phyloP scores from a whole-genome alignment of 1,139 yeast species.

The Kurtzmaniella quercitrusa region DNA sequence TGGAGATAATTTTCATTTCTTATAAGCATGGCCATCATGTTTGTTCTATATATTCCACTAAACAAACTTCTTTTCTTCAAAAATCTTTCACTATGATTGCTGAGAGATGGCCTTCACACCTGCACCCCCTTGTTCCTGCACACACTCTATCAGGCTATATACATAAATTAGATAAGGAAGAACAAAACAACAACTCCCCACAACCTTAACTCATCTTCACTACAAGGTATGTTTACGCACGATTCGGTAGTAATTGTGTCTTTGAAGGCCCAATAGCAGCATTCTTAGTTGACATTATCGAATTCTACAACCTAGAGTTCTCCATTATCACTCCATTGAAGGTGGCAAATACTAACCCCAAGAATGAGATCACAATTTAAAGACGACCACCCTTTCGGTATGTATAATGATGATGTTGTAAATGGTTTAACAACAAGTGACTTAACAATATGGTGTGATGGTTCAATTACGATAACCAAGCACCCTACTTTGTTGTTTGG shows the following conservation, averaged over 20 bases:
- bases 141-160: constrained; percentile 1
- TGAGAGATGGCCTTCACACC: background rate
- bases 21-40: too few relatives aligned
- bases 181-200: background rate
- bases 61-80: too few relatives aligned
- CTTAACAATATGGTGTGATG: too few relatives aligned
- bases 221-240: background rate
- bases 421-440: too few relatives aligned
- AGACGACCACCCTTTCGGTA: constrained; percentile 87
- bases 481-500: background rate
- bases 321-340: background rate
- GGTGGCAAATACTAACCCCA: constrained; percentile 5
- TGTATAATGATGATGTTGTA: too few relatives aligned
- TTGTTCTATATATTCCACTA: too few relatives aligned
- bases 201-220: background rate
- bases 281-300: background rate
- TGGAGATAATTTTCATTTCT: too few relatives aligned
- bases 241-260: background rate
- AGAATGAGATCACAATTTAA: constrained; percentile 85
- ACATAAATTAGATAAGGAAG: constrained; percentile 2
- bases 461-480: background rate
- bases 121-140: constrained; percentile 2
- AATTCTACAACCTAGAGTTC: background rate
- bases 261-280: background rate
- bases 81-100: background rate